These are phyloP conservation scores for Anisodus acutangulus DNA, from an alignment of 257 asterid genomes.

Conservation along the genomic window DNA sequence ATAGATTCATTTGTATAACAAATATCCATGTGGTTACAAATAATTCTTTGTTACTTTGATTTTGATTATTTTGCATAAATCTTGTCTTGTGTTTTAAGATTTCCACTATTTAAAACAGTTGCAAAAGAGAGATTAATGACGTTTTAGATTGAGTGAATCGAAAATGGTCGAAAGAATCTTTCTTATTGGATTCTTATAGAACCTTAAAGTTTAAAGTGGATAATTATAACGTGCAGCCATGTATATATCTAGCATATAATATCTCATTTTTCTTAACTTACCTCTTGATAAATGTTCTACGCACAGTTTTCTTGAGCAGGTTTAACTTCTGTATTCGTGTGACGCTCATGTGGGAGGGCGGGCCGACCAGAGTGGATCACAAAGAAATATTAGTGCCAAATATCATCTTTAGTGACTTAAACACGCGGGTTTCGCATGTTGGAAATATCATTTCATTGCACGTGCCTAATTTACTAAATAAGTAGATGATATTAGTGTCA, in stretches of 20 bases:
- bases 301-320: too few species aligned
- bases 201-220: not conserved
- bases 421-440: too few species aligned
- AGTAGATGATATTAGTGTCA: too few species aligned
- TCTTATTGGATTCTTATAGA: not conserved
- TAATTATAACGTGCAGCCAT: not conserved
- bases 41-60: not conserved
- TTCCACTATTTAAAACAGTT: not conserved
- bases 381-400: too few species aligned
- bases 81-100: not conserved
- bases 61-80: not conserved
- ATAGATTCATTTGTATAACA: not conserved
- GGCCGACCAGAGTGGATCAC: too few species aligned
- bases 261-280: too few species aligned
- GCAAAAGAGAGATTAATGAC: not conserved
- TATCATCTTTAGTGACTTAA: too few species aligned
- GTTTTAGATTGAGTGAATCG: not conserved
- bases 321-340: too few species aligned
- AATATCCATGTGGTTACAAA: not conserved
- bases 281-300: not conserved
- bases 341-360: too few species aligned
- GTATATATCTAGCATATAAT: not conserved
- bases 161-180: not conserved
- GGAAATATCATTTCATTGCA: too few species aligned
- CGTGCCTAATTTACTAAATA: too few species aligned